These are phyloP conservation scores for Grosmannia clavigera DNA, from an alignment of 2,329 filamentous ascomycete genomes.

Conservation along the genomic window DNA sequence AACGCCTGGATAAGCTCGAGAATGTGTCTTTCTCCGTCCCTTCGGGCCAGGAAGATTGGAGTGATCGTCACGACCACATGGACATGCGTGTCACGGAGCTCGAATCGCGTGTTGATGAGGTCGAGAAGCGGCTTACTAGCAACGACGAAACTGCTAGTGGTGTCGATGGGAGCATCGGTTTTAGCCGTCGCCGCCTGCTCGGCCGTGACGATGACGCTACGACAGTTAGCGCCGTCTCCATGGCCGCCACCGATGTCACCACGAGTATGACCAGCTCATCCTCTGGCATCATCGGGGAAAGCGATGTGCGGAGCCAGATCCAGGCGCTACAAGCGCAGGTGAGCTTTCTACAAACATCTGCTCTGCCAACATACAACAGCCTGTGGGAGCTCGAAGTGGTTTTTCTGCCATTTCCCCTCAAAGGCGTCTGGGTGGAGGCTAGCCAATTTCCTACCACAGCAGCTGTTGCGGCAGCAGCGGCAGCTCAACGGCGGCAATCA, in stretches of 20 bases:
- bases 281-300: conserved; percentile 17
- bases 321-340: conserved; percentile 38
- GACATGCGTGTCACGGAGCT: conserved; percentile 59
- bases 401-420: conserved; percentile 56
- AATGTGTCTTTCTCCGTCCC: conserved; percentile 52
- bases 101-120: conserved; percentile 49
- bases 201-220: conserved; percentile 29
- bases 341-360: conserved; percentile 38
- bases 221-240: conserved; percentile 31
- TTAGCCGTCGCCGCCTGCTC: conserved; percentile 20
- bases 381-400: conserved; percentile 70
- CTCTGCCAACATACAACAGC: conserved; percentile 45
- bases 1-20: conserved; percentile 57
- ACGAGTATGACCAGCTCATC: conserved; percentile 1
- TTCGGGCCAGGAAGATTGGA: conserved; percentile 53
- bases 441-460: conserved; percentile 30
- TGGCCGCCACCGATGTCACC: conserved; percentile 27
- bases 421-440: conserved; percentile 39
- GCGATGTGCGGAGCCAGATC: conserved; percentile 38
- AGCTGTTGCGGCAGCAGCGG: conserved; percentile 6
- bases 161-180: conserved; percentile 18
- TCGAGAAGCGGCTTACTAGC: conserved; percentile 38
- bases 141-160: conserved; percentile 32
- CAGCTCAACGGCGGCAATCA: conserved; percentile 18
- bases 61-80: conserved; percentile 52